Evolutionary conservation across 2,329 filamentous ascomycete species (phyloP).

Genomic region (Rhytidhysteron rufulum): DNA sequence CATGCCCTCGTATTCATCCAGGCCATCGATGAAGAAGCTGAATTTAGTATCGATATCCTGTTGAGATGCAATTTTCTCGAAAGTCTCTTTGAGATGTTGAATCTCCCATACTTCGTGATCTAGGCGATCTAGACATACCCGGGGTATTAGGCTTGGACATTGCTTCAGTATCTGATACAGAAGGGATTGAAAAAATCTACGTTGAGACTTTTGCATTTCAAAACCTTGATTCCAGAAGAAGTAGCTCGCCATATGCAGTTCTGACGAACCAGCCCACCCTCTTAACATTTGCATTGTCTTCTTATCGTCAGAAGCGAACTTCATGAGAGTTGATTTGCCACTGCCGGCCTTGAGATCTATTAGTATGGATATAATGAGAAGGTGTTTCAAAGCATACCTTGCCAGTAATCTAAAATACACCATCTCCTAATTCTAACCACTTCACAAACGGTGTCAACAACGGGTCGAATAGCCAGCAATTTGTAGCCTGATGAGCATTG

Average conservation of each 20-base stretch:
- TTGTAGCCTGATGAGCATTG: slow-evolving; percentile 4
- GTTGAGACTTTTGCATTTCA: slow-evolving; percentile 21
- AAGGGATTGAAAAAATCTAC: slow-evolving; percentile 21
- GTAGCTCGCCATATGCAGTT: slow-evolving; percentile 36
- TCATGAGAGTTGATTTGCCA: slow-evolving; percentile 47
- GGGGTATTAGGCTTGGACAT: slow-evolving; percentile 6
- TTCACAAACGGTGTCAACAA: slow-evolving; percentile 16
- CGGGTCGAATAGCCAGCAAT: slow-evolving; percentile 12
- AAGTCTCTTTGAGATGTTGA: slow-evolving; percentile 5
- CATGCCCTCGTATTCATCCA: too few species aligned
- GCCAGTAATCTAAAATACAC: slow-evolving; percentile 30
- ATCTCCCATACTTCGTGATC: slow-evolving; percentile 10
- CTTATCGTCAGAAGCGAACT: slow-evolving; percentile 24
- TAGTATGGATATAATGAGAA: too few species aligned
- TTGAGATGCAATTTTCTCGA: slow-evolving; percentile 3
- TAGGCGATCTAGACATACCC: background rate
- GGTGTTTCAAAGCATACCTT: too few species aligned
- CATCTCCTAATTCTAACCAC: slow-evolving; percentile 22
- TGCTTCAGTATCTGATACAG: slow-evolving; percentile 25
- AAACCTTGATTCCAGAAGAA: slow-evolving; percentile 44
- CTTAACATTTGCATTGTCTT: slow-evolving; percentile 20
- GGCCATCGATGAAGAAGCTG: slow-evolving; percentile 27
- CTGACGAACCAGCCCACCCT: slow-evolving; percentile 23
- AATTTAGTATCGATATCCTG: slow-evolving; percentile 15
- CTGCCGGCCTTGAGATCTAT: slow-evolving; percentile 36